phyloP scores from a whole-genome alignment of 2,329 filamentous ascomycete species.

The Penicillium sp. region DNA sequence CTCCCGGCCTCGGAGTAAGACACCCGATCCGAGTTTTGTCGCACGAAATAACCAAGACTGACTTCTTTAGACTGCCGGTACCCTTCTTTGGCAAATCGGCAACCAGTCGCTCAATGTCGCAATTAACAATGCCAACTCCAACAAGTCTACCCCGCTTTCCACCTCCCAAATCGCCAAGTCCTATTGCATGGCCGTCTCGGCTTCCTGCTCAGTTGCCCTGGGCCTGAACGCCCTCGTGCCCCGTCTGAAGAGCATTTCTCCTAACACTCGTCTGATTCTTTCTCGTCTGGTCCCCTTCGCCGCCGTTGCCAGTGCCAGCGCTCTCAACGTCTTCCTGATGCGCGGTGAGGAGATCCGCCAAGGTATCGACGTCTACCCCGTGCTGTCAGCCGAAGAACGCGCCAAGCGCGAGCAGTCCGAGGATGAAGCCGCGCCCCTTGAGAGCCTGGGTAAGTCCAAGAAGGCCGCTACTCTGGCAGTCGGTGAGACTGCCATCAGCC shows the following conservation, averaged over 20 bases:
- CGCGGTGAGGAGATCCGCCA: constrained; percentile 89
- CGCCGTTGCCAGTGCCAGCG: constrained; percentile 86
- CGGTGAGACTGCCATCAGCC: constrained; percentile 84
- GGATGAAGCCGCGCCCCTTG: constrained; percentile 52
- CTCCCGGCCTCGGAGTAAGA: constrained; percentile 71
- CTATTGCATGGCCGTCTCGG: constrained; percentile 86
- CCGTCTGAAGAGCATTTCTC: constrained; percentile 71
- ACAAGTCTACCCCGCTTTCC: constrained; percentile 90
- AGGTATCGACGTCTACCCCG: constrained; percentile 89
- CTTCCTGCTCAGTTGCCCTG: constrained; percentile 89
- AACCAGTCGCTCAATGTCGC: constrained; percentile 98
- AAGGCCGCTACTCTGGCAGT: constrained; percentile 87
- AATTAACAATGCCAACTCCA: constrained; percentile 96
- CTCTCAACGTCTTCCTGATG: constrained; percentile 96
- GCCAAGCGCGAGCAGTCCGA: constrained; percentile 62
- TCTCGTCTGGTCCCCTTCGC: constrained; percentile 92
- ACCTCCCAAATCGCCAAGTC: constrained; percentile 79
- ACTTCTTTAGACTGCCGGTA: constrained; percentile 66
- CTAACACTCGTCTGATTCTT: constrained; percentile 72
- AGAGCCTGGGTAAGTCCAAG: constrained; percentile 79
- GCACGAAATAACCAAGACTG: neutral
- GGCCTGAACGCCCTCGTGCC: constrained; percentile 89
- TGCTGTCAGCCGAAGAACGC: constrained; percentile 69
- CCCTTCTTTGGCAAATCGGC: constrained; percentile 87
- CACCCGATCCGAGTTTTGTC: neutral